Percentiles rank a stretch among this genome's conserved stretches.
phyloP scores from a whole-genome alignment of 495 filamentous ascomycete species.

The Tetracladium setigerum region DNA sequence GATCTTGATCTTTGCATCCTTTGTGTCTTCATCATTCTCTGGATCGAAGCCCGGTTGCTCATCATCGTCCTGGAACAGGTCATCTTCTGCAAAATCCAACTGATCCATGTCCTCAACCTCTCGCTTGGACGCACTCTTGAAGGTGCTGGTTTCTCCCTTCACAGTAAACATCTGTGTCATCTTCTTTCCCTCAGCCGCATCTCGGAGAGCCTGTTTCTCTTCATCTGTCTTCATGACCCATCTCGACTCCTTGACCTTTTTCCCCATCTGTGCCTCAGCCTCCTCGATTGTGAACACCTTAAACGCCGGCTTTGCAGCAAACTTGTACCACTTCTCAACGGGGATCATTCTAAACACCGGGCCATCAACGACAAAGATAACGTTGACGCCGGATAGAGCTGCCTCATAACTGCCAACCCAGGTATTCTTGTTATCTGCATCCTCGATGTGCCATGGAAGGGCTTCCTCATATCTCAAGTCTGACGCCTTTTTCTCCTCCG shows the following conservation, averaged over 20 bases:
- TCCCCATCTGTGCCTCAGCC: constrained; percentile 70
- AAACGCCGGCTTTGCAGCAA: constrained; percentile 75
- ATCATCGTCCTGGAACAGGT: constrained; percentile 76
- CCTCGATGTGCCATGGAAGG: constrained; percentile 92
- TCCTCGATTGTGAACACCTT: constrained; percentile 76
- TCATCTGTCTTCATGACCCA: constrained; percentile 70
- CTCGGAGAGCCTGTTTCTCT: constrained; percentile 42
- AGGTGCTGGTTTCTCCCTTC: constrained; percentile 45
- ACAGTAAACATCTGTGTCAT: constrained; percentile 36
- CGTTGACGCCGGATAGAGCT: constrained; percentile 66
- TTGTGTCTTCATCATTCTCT: constrained; percentile 75
- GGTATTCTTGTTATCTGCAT: constrained; percentile 86
- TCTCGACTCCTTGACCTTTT: constrained; percentile 60
- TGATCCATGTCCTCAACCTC: constrained; percentile 51
- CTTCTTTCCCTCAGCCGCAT: constrained; percentile 40
- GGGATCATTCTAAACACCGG: constrained; percentile 47
- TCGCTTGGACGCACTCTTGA: constrained; percentile 37
- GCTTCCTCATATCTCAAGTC: constrained; percentile 90
- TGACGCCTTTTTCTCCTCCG: constrained; percentile 68
- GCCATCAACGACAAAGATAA: constrained; percentile 63
- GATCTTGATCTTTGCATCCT: constrained; percentile 77
- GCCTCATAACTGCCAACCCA: constrained; percentile 91
- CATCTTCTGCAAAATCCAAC: constrained; percentile 48
- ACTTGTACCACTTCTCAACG: constrained; percentile 91
- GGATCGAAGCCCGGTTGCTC: constrained; percentile 73